Percentiles rank a stretch among this genome's conserved stretches.
phyloP scores from a whole-genome alignment of 495 filamentous ascomycete species.

The Parmelia sp. region DNA sequence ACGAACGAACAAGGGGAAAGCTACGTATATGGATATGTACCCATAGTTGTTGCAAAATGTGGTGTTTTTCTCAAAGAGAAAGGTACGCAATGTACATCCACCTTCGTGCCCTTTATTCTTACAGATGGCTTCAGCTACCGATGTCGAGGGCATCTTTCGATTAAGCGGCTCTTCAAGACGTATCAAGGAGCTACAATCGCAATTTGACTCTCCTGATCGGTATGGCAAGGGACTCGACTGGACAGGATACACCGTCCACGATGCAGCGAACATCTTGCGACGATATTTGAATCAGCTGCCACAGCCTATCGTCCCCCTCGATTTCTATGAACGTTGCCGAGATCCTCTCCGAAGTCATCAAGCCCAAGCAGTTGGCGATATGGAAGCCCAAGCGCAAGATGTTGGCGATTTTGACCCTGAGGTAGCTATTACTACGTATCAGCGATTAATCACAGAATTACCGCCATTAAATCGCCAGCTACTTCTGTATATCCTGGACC shows the following conservation, averaged over 20 bases:
- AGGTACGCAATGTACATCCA: slow-evolving; percentile 50
- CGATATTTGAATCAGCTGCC: slow-evolving; percentile 90
- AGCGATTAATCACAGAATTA: slow-evolving; percentile 84
- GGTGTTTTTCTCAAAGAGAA: slow-evolving; percentile 98
- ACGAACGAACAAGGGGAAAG: slow-evolving; percentile 84
- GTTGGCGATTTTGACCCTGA: slow-evolving; percentile 61
- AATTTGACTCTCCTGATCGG: slow-evolving; percentile 90
- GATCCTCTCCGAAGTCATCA: slow-evolving; percentile 76
- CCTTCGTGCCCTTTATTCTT: slow-evolving; percentile 1
- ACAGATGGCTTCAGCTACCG: slow-evolving; percentile 59
- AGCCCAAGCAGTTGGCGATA: slow-evolving; percentile 60
- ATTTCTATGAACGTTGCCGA: slow-evolving; percentile 87
- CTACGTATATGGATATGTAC: slow-evolving; percentile 98
- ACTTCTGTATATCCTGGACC: slow-evolving; percentile 91
- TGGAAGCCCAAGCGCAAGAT: slow-evolving; percentile 46
- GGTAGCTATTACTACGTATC: slow-evolving; percentile 74
- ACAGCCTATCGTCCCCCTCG: slow-evolving; percentile 91
- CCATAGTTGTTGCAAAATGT: slow-evolving; percentile 97
- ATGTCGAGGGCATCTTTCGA: slow-evolving; percentile 95
- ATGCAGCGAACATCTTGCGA: slow-evolving; percentile 93
- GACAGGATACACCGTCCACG: slow-evolving; percentile 97
- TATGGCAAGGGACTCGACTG: slow-evolving; percentile 97
- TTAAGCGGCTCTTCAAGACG: slow-evolving; percentile 94
- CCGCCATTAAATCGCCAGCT: slow-evolving; percentile 92
- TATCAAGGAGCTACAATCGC: slow-evolving; percentile 88